phyloP scores from a whole-genome alignment of 257 asterid species.

The Gynochthodes officinalis region DNA sequence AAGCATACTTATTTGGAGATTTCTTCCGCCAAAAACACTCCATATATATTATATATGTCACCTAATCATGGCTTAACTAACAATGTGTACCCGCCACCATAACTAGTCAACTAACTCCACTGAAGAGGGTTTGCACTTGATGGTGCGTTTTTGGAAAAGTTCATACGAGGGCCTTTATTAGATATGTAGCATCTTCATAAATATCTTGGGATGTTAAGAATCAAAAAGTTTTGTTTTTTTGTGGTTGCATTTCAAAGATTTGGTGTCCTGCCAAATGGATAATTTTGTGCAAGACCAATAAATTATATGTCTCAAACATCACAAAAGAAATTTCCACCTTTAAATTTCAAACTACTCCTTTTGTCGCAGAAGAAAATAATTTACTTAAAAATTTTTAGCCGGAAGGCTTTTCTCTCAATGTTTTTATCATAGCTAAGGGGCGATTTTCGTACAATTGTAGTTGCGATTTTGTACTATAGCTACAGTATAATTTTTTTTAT shows the following conservation, averaged over 20 bases:
- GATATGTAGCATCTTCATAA: neutral
- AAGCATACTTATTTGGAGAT: neutral
- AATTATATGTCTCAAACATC: no score
- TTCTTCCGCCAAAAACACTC: conserved; percentile 4
- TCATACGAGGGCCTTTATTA: neutral
- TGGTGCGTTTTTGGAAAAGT: neutral
- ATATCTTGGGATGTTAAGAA: neutral
- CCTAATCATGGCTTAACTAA: conserved; percentile 25
- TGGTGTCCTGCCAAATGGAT: neutral
- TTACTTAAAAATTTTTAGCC: no score
- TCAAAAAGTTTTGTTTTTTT: neutral
- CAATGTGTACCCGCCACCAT: conserved; percentile 13
- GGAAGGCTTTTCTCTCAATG: no score
- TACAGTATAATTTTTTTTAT: no score
- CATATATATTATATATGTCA: neutral
- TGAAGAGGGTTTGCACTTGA: neutral
- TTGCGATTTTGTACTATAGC: no score
- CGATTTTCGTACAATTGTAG: no score
- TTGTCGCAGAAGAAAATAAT: no score
- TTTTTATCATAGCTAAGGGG: no score
- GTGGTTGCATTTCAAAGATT: neutral
- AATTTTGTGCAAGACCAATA: no score
- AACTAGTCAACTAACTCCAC: conserved; percentile 24
- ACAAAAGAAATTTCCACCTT: no score
- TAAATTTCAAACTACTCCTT: no score